A percentile compares a stretch with the other conserved stretches of the same genome.
These are phyloP conservation scores for Penicillium cinerascens DNA, from an alignment of 495 filamentous ascomycete genomes.

Conservation along the genomic window DNA sequence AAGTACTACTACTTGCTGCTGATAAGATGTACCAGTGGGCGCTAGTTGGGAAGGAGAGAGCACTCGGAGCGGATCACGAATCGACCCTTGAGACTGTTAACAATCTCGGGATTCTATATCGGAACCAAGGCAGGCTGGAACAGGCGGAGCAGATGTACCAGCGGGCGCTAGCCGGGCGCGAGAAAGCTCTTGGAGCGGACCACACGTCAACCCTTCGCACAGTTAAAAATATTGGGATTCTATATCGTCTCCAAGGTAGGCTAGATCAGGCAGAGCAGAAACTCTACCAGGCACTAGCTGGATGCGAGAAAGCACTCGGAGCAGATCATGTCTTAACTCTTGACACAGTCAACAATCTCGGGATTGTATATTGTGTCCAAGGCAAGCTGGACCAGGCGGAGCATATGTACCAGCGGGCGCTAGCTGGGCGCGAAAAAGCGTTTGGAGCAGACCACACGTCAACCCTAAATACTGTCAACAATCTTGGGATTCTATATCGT, in stretches of 20 bases:
- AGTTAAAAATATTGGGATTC: neutral
- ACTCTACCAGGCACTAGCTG: neutral
- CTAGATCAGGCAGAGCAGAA: neutral
- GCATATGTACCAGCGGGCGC: constrained; percentile 21
- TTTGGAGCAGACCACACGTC: neutral
- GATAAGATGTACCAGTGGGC: constrained; percentile 12
- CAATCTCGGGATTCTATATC: constrained; percentile 22
- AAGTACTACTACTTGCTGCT: constrained; percentile 3
- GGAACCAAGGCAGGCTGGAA: constrained; percentile 20
- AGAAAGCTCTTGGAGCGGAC: neutral
- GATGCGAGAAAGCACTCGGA: neutral
- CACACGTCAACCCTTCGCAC: neutral
- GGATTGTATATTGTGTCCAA: neutral
- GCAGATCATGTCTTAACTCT: neutral
- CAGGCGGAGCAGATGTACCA: neutral
- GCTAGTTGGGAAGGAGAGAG: neutral
- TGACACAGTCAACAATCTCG: neutral
- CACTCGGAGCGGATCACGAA: constrained; percentile 21
- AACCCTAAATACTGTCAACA: no score
- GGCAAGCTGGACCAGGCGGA: constrained; percentile 17
- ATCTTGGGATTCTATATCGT: neutral
- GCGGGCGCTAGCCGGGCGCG: neutral
- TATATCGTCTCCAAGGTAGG: neutral
- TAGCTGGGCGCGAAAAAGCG: neutral
- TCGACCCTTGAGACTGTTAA: constrained; percentile 29